phyloP scores from a whole-genome alignment of 768 basidiomycete genomes.

The Phanerochaete sordida region DNA sequence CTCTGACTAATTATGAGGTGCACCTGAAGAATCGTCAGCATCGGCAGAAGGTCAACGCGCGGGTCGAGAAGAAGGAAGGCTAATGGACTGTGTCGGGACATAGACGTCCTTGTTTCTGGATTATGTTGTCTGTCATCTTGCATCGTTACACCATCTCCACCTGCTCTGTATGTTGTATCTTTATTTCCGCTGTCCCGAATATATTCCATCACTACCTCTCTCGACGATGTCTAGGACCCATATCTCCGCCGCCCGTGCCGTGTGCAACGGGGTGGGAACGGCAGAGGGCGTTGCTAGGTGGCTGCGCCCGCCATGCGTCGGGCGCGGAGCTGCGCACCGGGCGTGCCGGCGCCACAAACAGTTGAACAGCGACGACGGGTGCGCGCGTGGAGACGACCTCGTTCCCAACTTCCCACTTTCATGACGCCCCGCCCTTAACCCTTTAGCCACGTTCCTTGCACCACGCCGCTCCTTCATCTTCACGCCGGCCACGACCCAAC shows the following conservation, averaged over 20 bases:
- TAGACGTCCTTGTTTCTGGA: constrained; percentile 10
- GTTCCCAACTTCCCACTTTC: neutral
- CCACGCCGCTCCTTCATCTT: neutral
- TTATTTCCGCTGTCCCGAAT: constrained; percentile 10
- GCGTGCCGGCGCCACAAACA: neutral
- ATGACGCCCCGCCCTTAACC: neutral
- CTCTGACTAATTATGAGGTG: constrained; percentile 86
- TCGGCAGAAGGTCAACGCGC: constrained; percentile 67
- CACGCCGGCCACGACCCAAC: neutral
- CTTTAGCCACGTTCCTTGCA: neutral
- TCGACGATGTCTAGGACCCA: neutral
- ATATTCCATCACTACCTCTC: neutral
- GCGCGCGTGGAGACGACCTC: neutral
- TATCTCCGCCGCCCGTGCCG: too few relatives aligned
- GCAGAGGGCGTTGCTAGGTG: too few relatives aligned
- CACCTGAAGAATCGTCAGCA: constrained; percentile 87
- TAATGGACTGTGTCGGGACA: constrained; percentile 11
- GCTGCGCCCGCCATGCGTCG: too few relatives aligned
- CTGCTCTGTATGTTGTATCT: constrained; percentile 15
- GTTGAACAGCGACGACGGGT: neutral
- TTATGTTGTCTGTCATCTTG: constrained; percentile 9
- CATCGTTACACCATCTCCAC: constrained; percentile 3
- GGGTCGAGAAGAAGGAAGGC: constrained; percentile 27
- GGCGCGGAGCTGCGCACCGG: neutral
- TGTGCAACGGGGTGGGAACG: too few relatives aligned